These are phyloP conservation scores for Psidium guajava DNA, from an alignment of 345 rosid genomes.

Conservation along the genomic window DNA sequence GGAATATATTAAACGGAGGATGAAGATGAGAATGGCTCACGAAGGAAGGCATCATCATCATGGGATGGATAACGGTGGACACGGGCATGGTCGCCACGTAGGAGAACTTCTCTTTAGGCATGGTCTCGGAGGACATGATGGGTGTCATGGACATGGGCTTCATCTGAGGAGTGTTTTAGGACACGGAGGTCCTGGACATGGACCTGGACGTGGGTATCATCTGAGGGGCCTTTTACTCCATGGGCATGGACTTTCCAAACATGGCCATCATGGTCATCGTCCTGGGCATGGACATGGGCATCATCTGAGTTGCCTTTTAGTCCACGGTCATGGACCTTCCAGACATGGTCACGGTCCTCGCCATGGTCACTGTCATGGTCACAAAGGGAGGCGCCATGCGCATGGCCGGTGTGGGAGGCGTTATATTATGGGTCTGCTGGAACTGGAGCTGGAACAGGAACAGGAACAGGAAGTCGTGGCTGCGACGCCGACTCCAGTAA, in stretches of 20 bases:
- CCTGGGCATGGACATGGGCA: background rate
- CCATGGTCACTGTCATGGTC: background rate
- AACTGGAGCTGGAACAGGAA: background rate
- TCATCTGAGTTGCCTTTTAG: background rate
- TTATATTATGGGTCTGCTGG: background rate
- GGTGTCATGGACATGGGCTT: background rate
- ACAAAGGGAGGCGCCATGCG: background rate
- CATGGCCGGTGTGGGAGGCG: background rate
- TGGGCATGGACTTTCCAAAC: background rate
- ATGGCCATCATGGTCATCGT: background rate
- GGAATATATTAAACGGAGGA: background rate
- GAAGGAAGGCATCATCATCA: background rate
- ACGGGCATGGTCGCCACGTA: background rate
- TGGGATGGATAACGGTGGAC: background rate
- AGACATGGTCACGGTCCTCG: background rate
- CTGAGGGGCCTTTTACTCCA: background rate
- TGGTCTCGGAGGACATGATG: background rate
- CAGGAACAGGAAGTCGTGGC: background rate
- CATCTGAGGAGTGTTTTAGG: background rate
- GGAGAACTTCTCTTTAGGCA: background rate
- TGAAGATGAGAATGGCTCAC: background rate
- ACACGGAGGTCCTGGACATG: background rate
- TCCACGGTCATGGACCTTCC: background rate
- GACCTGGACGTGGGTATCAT: background rate
- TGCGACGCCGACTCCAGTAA: background rate